These are phyloP conservation scores for Entonaema liquescens DNA, from an alignment of 495 filamentous ascomycete genomes.

Conservation along the genomic window DNA sequence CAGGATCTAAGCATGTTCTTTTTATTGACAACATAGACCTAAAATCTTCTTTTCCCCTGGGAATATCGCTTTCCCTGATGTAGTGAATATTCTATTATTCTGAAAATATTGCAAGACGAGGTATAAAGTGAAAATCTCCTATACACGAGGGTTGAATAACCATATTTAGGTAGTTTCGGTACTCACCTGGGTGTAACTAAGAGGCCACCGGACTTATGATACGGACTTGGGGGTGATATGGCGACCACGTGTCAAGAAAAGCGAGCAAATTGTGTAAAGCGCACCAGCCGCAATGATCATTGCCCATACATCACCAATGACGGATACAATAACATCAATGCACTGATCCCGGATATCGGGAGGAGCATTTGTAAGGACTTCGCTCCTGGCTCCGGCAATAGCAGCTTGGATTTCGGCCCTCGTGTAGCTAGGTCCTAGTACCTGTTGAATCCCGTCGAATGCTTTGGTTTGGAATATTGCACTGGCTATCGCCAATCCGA, in stretches of 20 bases:
- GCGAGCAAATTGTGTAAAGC: not conserved
- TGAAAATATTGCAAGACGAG: not conserved
- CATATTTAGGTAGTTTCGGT: too few species aligned
- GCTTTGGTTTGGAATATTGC: not conserved
- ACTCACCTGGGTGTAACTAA: too few species aligned
- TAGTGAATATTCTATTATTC: not conserved
- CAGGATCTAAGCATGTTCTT: too few species aligned
- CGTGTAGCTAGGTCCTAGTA: not conserved
- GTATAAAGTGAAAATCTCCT: not conserved
- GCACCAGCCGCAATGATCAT: not conserved
- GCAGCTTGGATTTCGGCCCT: not conserved
- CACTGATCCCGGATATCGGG: not conserved
- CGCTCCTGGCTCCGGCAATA: not conserved
- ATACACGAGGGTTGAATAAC: not conserved
- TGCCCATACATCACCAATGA: not conserved
- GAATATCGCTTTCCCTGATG: too few species aligned
- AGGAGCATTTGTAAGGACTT: not conserved
- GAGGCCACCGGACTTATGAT: not conserved
- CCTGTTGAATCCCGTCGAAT: not conserved
- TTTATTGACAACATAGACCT: too few species aligned
- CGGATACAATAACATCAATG: not conserved
- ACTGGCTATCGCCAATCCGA: not conserved
- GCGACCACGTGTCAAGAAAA: not conserved
- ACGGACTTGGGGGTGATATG: not conserved
- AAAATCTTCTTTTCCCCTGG: too few species aligned